Conservation (phyloP, 2,329 filamentous ascomycete species). For the Aspergillus aculeatinus region DNA sequence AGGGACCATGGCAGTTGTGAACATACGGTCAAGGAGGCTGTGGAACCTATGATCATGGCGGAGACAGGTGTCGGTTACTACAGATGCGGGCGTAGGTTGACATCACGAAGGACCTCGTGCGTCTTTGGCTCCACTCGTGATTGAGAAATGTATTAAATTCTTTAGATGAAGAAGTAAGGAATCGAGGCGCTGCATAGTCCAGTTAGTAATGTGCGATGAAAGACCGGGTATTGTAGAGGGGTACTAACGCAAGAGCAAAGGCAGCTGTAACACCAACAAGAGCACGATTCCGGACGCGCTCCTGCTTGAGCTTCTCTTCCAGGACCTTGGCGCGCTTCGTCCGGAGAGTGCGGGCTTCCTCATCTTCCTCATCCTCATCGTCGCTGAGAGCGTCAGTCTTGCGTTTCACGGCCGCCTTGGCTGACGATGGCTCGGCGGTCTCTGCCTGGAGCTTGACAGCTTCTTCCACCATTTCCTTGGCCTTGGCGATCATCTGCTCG, state of each 20-base stretch:
- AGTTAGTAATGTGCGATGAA: conserved; percentile 30
- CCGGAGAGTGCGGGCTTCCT: conserved; percentile 47
- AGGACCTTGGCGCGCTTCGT: conserved; percentile 69
- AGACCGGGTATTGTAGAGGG: not conserved
- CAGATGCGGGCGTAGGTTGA: not conserved
- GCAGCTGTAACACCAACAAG: conserved; percentile 83
- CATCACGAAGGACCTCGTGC: not conserved
- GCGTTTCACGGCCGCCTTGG: conserved; percentile 59
- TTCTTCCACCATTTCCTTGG: conserved; percentile 82
- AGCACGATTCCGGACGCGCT: conserved; percentile 81
- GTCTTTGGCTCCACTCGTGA: not conserved
- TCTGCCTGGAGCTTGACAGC: conserved; percentile 54
- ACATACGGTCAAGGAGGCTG: not conserved
- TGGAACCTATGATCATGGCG: not conserved
- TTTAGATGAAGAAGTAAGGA: conserved; percentile 47
- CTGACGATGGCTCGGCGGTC: conserved; percentile 32
- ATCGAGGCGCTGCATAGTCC: conserved; percentile 41
- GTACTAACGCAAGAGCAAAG: conserved; percentile 82
- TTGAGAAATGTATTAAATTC: not conserved
- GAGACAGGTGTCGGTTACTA: not conserved
- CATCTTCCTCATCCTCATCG: conserved; percentile 45
- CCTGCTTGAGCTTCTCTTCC: conserved; percentile 77
- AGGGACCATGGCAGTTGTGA: conserved; percentile 4
- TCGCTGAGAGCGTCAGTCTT: conserved; percentile 70
- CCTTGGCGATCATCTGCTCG: conserved; percentile 78